These are phyloP conservation scores for Stephanocyclus meneghinianus DNA, from an alignment of 352 stramenopile species.

Conservation along the genomic window DNA sequence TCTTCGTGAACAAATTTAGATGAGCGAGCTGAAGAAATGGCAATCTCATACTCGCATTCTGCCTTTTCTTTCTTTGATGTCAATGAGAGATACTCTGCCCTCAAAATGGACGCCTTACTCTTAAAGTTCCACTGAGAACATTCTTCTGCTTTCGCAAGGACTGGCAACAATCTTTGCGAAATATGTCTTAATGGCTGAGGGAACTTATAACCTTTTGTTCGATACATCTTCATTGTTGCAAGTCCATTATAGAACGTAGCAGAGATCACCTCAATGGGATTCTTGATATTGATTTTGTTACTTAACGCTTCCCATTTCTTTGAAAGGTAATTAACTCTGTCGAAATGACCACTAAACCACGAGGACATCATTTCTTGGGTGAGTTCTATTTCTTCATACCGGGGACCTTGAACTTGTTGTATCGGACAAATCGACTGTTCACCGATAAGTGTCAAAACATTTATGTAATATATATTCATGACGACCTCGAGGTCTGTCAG, in stretches of 20 bases:
- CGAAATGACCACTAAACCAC: neutral
- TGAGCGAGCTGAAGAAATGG: constrained; percentile 31
- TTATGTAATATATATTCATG: neutral
- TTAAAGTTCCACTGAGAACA: constrained; percentile 37
- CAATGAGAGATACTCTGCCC: constrained; percentile 35
- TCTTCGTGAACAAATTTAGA: constrained; percentile 50
- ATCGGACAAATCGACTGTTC: neutral
- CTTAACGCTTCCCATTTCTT: constrained; percentile 6
- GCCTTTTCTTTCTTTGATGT: constrained; percentile 15
- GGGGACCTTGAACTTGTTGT: neutral
- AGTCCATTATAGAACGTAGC: neutral
- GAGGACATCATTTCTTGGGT: neutral
- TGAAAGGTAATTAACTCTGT: neutral
- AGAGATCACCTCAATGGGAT: neutral
- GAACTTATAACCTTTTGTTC: neutral
- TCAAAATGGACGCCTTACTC: constrained; percentile 34
- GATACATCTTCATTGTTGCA: neutral
- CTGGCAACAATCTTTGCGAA: neutral
- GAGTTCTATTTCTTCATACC: neutral
- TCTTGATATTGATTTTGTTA: neutral
- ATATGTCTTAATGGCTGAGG: neutral
- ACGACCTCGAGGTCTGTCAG: neutral
- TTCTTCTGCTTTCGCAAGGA: constrained; percentile 3
- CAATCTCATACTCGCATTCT: constrained; percentile 27
- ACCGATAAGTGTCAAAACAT: neutral